phyloP scores from a whole-genome alignment of 768 basidiomycete genomes.

The Calocybe indica region DNA sequence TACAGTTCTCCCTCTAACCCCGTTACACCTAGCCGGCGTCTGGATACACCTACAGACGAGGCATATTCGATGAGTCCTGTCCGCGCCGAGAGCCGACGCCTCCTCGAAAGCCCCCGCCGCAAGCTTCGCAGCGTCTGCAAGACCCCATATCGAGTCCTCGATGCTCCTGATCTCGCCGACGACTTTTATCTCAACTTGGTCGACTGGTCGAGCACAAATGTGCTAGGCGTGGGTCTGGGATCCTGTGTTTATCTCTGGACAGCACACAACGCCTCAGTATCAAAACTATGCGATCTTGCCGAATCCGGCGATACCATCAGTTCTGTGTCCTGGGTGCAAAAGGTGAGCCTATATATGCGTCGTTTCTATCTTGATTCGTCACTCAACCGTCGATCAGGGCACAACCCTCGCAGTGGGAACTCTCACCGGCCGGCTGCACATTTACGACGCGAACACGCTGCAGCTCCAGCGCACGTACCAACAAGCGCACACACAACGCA shows the following conservation, averaged over 20 bases:
- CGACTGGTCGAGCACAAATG: slow-evolving; percentile 94
- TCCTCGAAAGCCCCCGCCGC: slow-evolving; percentile 82
- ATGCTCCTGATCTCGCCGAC: slow-evolving; percentile 95
- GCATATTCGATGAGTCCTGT: slow-evolving; percentile 91
- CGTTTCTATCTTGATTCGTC: background rate
- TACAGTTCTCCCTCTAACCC: slow-evolving; percentile 65
- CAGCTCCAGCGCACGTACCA: slow-evolving; percentile 75
- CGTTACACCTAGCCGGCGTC: slow-evolving; percentile 47
- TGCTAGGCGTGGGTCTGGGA: slow-evolving; percentile 89
- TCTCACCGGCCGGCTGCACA: slow-evolving; percentile 80
- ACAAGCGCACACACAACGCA: slow-evolving; percentile 80
- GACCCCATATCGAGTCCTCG: slow-evolving; percentile 94
- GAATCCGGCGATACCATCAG: slow-evolving; percentile 70
- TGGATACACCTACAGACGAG: slow-evolving; percentile 84
- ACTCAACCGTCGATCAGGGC: slow-evolving; percentile 37
- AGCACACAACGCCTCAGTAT: slow-evolving; percentile 88
- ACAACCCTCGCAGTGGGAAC: slow-evolving; percentile 92
- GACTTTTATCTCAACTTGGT: slow-evolving; percentile 99
- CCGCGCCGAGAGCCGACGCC: slow-evolving; percentile 70
- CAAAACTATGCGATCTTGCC: slow-evolving; percentile 81
- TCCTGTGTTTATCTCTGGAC: slow-evolving; percentile 96
- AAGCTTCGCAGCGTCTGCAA: slow-evolving; percentile 82
- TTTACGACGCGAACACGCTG: slow-evolving; percentile 85
- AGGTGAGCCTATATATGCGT: slow-evolving; percentile 17
- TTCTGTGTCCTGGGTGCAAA: slow-evolving; percentile 92